Evolutionary conservation across 441 rosid genomes (phyloP).

Genomic region (Gossypium lobatum): DNA sequence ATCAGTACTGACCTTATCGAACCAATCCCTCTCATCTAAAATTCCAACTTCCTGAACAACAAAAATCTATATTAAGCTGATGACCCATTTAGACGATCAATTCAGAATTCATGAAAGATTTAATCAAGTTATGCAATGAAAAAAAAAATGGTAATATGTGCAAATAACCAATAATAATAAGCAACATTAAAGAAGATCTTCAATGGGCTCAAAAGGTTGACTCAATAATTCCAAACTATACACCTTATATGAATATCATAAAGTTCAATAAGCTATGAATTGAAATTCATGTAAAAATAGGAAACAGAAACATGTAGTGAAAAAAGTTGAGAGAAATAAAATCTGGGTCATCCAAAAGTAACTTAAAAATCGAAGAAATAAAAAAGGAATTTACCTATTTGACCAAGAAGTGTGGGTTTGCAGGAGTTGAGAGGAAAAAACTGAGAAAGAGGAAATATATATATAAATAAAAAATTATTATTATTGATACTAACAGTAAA

Average conservation of each 20-base stretch:
- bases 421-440: neutral
- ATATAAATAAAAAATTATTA: neutral
- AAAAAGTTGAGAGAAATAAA: neutral
- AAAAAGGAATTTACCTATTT: neutral
- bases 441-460: neutral
- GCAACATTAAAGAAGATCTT: neutral
- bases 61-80: neutral
- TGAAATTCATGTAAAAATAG: neutral
- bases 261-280: neutral
- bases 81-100: neutral
- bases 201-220: neutral
- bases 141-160: neutral
- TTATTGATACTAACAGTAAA: neutral
- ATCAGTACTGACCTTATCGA: neutral
- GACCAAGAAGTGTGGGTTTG: neutral
- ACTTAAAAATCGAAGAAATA: neutral
- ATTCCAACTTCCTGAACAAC: neutral
- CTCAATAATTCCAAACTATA: neutral
- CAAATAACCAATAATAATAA: neutral
- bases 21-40: neutral
- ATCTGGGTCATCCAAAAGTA: conserved; percentile 1
- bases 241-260: neutral
- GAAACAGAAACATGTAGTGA: neutral
- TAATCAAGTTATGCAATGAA: neutral
- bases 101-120: neutral